A percentile compares a stretch with the other conserved stretches of the same genome.
Evolutionary conservation across 1,284 basidiomycete species (phyloP).

Genomic region (Agroathelia rolfsii): DNA sequence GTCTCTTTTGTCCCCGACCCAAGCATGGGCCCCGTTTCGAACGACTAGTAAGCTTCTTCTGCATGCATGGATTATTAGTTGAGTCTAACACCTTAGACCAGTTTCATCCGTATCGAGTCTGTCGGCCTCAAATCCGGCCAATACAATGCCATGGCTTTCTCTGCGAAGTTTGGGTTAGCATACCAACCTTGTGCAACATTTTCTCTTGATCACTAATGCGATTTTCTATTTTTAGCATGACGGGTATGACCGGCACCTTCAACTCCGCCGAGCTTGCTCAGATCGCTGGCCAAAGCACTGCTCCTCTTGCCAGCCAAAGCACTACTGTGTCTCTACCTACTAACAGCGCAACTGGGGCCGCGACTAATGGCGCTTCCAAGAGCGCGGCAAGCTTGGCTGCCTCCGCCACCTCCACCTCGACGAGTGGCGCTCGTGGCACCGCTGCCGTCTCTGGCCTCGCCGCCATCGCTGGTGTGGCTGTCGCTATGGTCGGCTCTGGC

Average conservation of each 20-base stretch:
- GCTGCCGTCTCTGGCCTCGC: no score
- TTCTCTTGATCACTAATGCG: no score
- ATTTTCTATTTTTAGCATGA: constrained; percentile 30
- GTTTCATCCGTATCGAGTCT: constrained; percentile 71
- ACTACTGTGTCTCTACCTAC: no score
- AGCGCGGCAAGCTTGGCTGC: no score
- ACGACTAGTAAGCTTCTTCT: constrained; percentile 43
- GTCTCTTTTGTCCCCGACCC: constrained; percentile 53
- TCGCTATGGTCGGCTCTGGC: no score
- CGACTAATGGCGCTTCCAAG: no score
- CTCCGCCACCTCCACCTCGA: no score
- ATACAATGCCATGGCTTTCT: constrained; percentile 64
- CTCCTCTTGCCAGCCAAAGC: no score
- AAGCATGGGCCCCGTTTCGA: constrained; percentile 48
- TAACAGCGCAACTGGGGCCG: no score
- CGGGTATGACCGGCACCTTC: constrained; percentile 57
- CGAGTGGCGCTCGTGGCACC: no score
- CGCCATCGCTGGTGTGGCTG: no score
- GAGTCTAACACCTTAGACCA: no score
- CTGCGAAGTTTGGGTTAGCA: constrained; percentile 65
- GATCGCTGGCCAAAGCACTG: constrained; percentile 50
- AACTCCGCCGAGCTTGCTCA: constrained; percentile 38
- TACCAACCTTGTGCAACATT: background rate
- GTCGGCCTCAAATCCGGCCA: constrained; percentile 39
- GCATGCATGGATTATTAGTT: constrained; percentile 1